Evolutionary conservation across 1,284 basidiomycete species (phyloP).

Genomic region (Tylopilus orsonianus): DNA sequence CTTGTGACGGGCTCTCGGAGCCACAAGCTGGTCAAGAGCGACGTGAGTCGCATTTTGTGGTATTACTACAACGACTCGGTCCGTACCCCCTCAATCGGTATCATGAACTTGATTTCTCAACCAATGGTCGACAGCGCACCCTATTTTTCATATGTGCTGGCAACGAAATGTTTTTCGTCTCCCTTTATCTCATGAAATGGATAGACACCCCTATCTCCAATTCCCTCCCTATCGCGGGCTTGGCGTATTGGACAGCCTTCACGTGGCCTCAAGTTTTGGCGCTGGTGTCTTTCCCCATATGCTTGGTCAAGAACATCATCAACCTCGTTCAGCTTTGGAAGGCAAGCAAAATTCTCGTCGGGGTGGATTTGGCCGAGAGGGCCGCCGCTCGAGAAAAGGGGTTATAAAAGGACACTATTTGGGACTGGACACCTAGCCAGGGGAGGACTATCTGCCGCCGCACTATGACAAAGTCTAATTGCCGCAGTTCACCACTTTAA

Average conservation of each 20-base stretch:
- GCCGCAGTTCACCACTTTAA: conserved; percentile 17
- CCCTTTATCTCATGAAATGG: conserved; percentile 94
- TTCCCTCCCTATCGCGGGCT: conserved; percentile 29
- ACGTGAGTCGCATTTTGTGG: conserved; percentile 90
- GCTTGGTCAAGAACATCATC: conserved; percentile 87
- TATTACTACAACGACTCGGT: conserved; percentile 94
- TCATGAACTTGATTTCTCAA: conserved; percentile 6
- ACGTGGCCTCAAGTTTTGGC: conserved; percentile 88
- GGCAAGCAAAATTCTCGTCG: conserved; percentile 92
- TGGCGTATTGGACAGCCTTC: conserved; percentile 31
- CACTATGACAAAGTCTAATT: conserved; percentile 8
- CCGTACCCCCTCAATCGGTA: not conserved
- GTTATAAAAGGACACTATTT: conserved; percentile 11
- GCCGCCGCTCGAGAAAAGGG: conserved; percentile 61
- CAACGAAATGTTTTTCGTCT: conserved; percentile 97
- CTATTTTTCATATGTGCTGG: conserved; percentile 95
- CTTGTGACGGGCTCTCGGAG: conserved; percentile 89
- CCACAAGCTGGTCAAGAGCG: conserved; percentile 90
- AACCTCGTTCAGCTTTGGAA: conserved; percentile 99
- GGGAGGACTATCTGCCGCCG: conserved; percentile 10
- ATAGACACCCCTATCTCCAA: conserved; percentile 58
- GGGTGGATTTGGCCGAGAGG: conserved; percentile 84
- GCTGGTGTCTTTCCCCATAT: conserved; percentile 67
- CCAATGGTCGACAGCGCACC: conserved; percentile 51
- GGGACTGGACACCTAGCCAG: conserved; percentile 14